A percentile compares a stretch with the other conserved stretches of the same genome.
These are phyloP conservation scores for Asterella californica DNA, from an alignment of 225 moss, liverwort and hornwort genomes.

Conservation along the genomic window DNA sequence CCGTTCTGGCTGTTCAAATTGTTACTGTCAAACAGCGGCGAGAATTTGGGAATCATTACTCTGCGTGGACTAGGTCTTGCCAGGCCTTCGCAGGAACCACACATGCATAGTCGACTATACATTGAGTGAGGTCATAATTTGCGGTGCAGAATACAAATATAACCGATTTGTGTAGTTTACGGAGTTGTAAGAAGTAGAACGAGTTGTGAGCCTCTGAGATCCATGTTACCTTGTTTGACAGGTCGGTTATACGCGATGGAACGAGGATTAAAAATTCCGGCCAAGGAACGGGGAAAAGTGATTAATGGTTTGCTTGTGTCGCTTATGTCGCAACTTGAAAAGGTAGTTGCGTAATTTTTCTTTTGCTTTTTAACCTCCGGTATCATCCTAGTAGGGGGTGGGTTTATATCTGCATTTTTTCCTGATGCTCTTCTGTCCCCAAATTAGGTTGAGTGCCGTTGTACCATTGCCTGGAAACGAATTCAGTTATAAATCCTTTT, in stretches of 20 bases:
- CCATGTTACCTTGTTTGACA: slow-evolving; percentile 28
- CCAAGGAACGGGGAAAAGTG: slow-evolving; percentile 82
- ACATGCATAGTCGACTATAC: not conserved
- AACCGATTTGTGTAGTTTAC: no score
- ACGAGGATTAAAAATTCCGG: slow-evolving; percentile 80
- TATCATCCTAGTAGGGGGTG: not conserved
- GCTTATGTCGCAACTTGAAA: slow-evolving; percentile 99
- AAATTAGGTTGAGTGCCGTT: not conserved
- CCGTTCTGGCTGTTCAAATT: not conserved
- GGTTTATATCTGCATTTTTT: not conserved
- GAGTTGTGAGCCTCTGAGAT: not conserved
- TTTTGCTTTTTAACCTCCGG: not conserved
- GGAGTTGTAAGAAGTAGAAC: no score
- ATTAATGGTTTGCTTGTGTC: slow-evolving; percentile 78
- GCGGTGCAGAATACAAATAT: no score
- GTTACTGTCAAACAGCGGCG: not conserved
- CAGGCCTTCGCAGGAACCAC: not conserved
- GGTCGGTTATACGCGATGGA: slow-evolving; percentile 99
- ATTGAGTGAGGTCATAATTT: no score
- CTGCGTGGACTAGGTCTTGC: not conserved
- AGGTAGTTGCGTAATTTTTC: slow-evolving; percentile 39
- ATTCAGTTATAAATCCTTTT: not conserved
- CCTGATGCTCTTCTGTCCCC: not conserved
- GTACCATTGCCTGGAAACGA: not conserved
- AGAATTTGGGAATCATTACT: not conserved